Evolutionary conservation across 805 yeast species (phyloP).

Genomic region (Metschnikowia anglica): DNA sequence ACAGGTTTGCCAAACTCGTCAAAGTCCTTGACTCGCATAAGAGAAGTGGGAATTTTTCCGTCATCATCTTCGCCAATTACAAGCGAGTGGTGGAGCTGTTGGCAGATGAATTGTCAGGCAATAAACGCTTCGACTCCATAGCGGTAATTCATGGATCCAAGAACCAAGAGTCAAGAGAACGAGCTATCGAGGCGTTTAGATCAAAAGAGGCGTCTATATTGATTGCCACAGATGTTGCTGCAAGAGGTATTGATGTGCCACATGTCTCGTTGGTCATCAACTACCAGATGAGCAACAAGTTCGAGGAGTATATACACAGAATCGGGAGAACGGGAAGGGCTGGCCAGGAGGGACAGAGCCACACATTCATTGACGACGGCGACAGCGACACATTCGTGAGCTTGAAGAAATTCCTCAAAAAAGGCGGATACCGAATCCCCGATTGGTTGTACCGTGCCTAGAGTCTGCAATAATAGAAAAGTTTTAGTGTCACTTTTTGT

Average conservation of each 20-base stretch:
- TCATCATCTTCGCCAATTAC: constrained; percentile 80
- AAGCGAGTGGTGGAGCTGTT: constrained; percentile 71
- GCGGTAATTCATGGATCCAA: constrained; percentile 84
- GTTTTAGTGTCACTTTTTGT: background rate
- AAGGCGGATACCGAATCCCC: constrained; percentile 32
- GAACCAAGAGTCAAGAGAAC: constrained; percentile 80
- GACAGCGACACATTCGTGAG: constrained; percentile 55
- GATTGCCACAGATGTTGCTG: constrained; percentile 94
- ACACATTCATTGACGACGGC: constrained; percentile 64
- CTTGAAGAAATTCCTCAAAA: constrained; percentile 48
- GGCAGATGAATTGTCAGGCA: constrained; percentile 44
- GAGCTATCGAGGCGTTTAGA: constrained; percentile 62
- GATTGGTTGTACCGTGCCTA: constrained; percentile 24
- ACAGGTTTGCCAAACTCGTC: constrained; percentile 44
- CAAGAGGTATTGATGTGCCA: constrained; percentile 92
- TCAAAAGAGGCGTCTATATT: constrained; percentile 57
- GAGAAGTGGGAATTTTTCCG: constrained; percentile 26
- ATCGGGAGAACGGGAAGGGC: constrained; percentile 98
- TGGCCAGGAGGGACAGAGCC: constrained; percentile 73
- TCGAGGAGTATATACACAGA: constrained; percentile 88
- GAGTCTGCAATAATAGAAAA: background rate
- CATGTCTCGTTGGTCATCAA: constrained; percentile 83
- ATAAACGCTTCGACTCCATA: constrained; percentile 41
- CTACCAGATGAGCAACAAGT: constrained; percentile 73
- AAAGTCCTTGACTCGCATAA: constrained; percentile 48